Evolutionary conservation across 257 asterid species (phyloP), one percentile per base, ranked within the genome.

Genomic region (Salvia miltiorrhiza): DNA sequence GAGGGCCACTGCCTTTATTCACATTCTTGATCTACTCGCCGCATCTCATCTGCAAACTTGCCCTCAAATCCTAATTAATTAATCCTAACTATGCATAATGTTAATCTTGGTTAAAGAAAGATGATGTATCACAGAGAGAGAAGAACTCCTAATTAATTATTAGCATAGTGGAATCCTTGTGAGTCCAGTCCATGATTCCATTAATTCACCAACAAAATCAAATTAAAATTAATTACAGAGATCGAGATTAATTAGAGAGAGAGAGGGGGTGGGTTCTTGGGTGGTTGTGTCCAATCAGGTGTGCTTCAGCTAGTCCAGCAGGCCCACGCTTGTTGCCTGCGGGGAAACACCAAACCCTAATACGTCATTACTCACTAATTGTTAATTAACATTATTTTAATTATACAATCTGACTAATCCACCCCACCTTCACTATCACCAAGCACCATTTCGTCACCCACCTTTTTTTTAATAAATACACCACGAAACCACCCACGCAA

Each of bases 301-400:
- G 21, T 71, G 81, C 79, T 63, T 72, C 73, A 54, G 63, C 69
- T 56, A 13, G 54, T 19, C 69, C 72, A 69, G 75, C 79, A 73
- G 78, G 59, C 67, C 82, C 82, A 70, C 79, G 7, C 70, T 14
- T 70, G 85, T 65, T 77, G 75, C 78, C 73, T 66, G 26, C 47
- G 56, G 74, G 85, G 80, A 80, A 73, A 71, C 85, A 80, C 75
- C 73, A 52, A 79, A 41, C 16, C 73, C 65, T 44, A 53, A 44
- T 19, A 76, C 55, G 67, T 76, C 62, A 68, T 70, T 62, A 66
- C 19, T 21, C 63, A 7, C 61, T 52, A 14, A 7, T n/a, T n/a
- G n/a, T n/a, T n/a, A n/a, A n/a, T 45, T 62, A 35, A n/a, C 17
- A 17, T n/a, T 67, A 14, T 4, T 56, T 13, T 62, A 40, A 61